These are phyloP conservation scores for Graphilbum ipis-grandicollis DNA, from an alignment of 2,329 filamentous ascomycete species.

Conservation along the genomic window DNA sequence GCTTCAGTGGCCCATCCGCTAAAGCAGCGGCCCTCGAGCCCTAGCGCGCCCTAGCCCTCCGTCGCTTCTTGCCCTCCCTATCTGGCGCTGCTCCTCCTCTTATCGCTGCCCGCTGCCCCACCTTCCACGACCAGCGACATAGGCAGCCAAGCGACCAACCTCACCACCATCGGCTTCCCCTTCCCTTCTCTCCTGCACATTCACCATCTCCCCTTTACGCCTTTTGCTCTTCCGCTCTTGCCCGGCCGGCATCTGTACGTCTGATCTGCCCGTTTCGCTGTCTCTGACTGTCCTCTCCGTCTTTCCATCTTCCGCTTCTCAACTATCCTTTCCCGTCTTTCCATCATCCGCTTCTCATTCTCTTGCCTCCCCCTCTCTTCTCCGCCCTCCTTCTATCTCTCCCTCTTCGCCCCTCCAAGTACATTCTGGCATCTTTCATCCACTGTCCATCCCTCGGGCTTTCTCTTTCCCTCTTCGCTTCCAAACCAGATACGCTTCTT, in stretches of 20 bases:
- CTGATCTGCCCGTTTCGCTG: neutral
- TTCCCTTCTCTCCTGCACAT: neutral
- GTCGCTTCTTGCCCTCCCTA: neutral
- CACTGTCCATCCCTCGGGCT: too few relatives aligned
- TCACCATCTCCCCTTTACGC: neutral
- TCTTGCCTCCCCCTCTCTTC: neutral
- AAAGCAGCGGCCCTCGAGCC: neutral
- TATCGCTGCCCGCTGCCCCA: neutral
- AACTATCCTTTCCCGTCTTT: too few relatives aligned
- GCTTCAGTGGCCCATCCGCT: neutral
- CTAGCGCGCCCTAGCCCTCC: neutral
- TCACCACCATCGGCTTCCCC: neutral
- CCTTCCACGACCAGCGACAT: neutral
- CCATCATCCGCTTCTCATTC: too few relatives aligned
- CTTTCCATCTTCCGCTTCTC: too few relatives aligned
- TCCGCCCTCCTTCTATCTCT: neutral
- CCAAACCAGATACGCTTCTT: too few relatives aligned
- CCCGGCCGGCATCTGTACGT: neutral
- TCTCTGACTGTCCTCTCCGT: too few relatives aligned
- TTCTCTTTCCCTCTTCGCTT: too few relatives aligned
- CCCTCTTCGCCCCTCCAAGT: neutral
- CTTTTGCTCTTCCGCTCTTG: neutral
- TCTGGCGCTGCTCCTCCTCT: neutral
- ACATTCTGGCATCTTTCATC: too few relatives aligned
- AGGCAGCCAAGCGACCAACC: neutral